A percentile compares a stretch with the other conserved stretches of the same genome.
These are phyloP conservation scores for Arachnopeziza araneosa DNA, from an alignment of 2,329 filamentous ascomycete genomes.

Conservation along the genomic window DNA sequence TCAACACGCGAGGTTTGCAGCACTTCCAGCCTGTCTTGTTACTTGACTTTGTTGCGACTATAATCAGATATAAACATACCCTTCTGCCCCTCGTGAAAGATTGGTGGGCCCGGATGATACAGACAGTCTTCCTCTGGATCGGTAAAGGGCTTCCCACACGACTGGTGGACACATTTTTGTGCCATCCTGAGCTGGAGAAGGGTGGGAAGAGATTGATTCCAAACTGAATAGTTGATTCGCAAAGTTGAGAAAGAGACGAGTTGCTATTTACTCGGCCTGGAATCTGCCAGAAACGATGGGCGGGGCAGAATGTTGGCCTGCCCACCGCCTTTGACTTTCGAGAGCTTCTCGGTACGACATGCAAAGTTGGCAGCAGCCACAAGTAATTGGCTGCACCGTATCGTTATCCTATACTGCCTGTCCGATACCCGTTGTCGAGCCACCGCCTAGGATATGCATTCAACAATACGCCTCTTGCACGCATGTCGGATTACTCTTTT, in stretches of 20 bases:
- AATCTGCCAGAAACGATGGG: constrained; percentile 7
- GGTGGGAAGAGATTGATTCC: neutral
- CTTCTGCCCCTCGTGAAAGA: constrained; percentile 98
- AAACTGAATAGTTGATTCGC: neutral
- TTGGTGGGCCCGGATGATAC: constrained; percentile 89
- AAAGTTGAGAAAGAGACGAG: neutral
- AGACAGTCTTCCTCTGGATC: constrained; percentile 77
- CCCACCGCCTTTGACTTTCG: neutral
- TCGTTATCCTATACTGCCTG: no score
- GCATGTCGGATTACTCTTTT: constrained; percentile 68
- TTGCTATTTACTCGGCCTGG: constrained; percentile 1
- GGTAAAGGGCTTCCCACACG: constrained; percentile 83
- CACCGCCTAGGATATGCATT: neutral
- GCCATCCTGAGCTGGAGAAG: constrained; percentile 31
- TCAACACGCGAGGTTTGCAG: constrained; percentile 93
- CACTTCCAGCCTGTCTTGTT: constrained; percentile 81
- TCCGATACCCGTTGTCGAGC: neutral
- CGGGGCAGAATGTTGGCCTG: neutral
- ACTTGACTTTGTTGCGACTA: neutral
- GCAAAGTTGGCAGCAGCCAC: no score
- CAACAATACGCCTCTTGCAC: constrained; percentile 35
- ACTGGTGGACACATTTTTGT: constrained; percentile 92
- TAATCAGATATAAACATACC: constrained; percentile 47
- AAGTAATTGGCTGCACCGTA: no score
- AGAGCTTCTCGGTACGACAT: no score